Base-by-base conservation (phyloP, 768 basidiomycete genomes). In the Rhodocollybia butyracea region DNA sequence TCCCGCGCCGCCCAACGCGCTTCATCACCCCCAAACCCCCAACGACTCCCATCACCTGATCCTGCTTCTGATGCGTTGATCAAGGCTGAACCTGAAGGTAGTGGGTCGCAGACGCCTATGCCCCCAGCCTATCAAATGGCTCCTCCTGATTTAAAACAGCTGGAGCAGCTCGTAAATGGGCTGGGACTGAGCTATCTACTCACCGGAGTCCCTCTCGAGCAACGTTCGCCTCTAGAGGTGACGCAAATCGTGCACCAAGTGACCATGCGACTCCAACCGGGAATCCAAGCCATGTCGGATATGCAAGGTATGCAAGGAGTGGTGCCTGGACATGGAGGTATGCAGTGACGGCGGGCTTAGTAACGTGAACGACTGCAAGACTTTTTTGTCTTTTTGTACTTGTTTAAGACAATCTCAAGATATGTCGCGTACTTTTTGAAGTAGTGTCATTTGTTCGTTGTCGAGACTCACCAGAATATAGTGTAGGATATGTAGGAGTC, bases 21-120 rank as follows among this genome's bases (percentile, higher is more conserved):
- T 21, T 10, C 19, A 21, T 54, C 53, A 1, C 32, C 43, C 11
- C 53, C 53, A 17, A 54, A 54, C 27, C 53, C 53, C 26, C 53
- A 54, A 46, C 0, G 32, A 10, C 53, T 54, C 21, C 53, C 53
- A 1, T 54, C 53, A 6, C 53, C 53, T 13, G 39, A 40, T 19
- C 38, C 39, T n/a, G 24, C 13, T 21, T 38, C 51, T 31, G 51
- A 43, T n/a, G n/a, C 51, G 29, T 26, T 50, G 34, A 34, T 50
- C 22, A 50, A 50, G n/a, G 24, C 32, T 7, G 48, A 50, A 21
- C 48, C 48, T 24, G 48, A 22, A 31, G 32, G 13, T 3, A 38
- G 32, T 24, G 48, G 21, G 15, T 50, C 48, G 11, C 48, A 39
- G 19, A 50, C 46, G 6, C 46, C 46, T 21, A 22, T 40, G 39